Conservation (phyloP, 169 alveolate genomes). For the Cystoisospora suis region DNA sequence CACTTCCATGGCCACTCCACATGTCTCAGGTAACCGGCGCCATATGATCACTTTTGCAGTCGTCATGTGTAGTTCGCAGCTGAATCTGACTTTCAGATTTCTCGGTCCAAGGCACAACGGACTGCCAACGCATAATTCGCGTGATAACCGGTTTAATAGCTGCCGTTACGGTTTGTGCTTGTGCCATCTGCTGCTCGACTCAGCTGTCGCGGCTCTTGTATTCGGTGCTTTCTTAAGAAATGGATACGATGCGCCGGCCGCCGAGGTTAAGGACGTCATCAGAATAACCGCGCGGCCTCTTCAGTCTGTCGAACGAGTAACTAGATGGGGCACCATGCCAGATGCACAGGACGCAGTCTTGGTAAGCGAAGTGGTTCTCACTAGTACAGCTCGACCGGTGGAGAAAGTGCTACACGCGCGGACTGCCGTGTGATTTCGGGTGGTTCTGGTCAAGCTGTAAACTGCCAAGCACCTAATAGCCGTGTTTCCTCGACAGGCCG, state of each 20-base stretch:
- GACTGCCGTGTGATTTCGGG: neutral
- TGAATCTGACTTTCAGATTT: no score
- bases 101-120: neutral
- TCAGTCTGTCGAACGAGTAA: neutral
- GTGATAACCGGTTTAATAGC: neutral
- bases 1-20: conserved; percentile 80
- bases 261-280: conserved; percentile 57
- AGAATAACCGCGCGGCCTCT: neutral
- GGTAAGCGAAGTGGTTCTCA: conserved; percentile 14
- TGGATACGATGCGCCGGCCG: conserved; percentile 47
- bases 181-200: neutral
- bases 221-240: conserved; percentile 41
- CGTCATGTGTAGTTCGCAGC: neutral
- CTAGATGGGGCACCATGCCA: conserved; percentile 29
- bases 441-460: no score
- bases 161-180: no score
- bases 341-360: conserved; percentile 47
- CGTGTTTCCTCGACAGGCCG: no score
- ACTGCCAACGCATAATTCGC: neutral
- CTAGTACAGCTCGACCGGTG: neutral
- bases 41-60: neutral
- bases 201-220: conserved; percentile 48
- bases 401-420: neutral
- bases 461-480: no score
- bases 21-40: conserved; percentile 72